These are phyloP conservation scores for Colletotrichum australisinense DNA, from an alignment of 2,329 filamentous ascomycete genomes.

Conservation along the genomic window DNA sequence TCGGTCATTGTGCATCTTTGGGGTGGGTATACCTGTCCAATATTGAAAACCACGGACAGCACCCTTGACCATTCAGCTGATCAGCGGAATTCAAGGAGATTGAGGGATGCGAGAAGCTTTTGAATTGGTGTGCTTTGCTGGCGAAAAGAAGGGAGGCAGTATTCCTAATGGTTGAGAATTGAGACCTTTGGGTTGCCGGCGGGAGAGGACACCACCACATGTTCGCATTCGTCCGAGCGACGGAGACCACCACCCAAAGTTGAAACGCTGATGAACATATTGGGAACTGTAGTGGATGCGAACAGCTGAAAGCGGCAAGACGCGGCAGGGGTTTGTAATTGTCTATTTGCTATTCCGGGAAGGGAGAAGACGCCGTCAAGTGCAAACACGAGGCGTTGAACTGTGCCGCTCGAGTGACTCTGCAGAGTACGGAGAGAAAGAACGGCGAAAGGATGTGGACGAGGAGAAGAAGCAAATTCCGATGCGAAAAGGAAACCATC, in stretches of 20 bases:
- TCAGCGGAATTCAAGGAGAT: neutral
- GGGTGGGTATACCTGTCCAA: neutral
- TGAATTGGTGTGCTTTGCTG: neutral
- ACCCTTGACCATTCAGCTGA: neutral
- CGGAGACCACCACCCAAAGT: slow-evolving; percentile 9
- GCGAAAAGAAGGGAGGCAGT: neutral
- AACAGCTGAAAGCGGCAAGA: slow-evolving; percentile 20
- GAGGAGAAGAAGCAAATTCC: neutral
- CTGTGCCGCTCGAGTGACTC: slow-evolving; percentile 5
- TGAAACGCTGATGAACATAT: slow-evolving; percentile 27
- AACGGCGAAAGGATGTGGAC: neutral
- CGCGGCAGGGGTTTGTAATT: slow-evolving; percentile 23
- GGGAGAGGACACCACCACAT: neutral
- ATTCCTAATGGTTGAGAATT: neutral
- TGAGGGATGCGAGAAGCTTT: neutral
- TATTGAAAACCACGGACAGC: neutral
- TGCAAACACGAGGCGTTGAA: slow-evolving; percentile 10
- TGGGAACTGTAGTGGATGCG: slow-evolving; percentile 27
- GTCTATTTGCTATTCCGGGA: slow-evolving; percentile 29
- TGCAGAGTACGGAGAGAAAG: neutral
- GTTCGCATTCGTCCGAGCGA: slow-evolving; percentile 19
- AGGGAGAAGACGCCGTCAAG: slow-evolving; percentile 1
- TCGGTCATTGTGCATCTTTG: slow-evolving; percentile 25
- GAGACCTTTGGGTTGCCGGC: too few species aligned
- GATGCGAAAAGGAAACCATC: neutral